These are phyloP conservation scores for Eucalyptus curtisii DNA, from an alignment of 345 rosid genomes.

Conservation along the genomic window DNA sequence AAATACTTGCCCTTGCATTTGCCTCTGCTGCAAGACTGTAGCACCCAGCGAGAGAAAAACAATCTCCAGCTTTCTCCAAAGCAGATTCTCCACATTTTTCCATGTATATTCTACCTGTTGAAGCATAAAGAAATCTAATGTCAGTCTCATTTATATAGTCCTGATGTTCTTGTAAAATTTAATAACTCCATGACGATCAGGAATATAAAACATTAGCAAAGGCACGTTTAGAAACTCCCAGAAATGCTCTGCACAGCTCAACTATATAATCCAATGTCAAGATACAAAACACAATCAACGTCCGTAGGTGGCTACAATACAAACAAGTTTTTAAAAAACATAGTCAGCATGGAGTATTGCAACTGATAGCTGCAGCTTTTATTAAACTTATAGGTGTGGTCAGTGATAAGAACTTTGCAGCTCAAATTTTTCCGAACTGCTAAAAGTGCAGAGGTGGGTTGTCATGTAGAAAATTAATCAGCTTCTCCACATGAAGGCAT, in stretches of 20 bases:
- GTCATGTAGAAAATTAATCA: neutral
- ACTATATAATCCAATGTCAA: neutral
- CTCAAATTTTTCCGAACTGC: neutral
- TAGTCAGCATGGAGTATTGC: neutral
- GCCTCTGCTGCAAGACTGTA: neutral
- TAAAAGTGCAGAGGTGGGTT: neutral
- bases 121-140: neutral
- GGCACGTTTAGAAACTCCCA: neutral
- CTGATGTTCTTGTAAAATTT: neutral
- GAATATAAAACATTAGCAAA: neutral
- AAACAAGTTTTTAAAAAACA: neutral
- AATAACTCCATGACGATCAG: no score
- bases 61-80: neutral
- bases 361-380: neutral
- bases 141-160: neutral
- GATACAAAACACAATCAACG: neutral
- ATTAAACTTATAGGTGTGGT: neutral
- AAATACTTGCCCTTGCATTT: neutral
- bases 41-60: neutral
- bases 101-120: constrained; percentile 21
- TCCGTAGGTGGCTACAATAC: neutral
- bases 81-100: neutral
- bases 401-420: neutral
- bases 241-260: neutral
- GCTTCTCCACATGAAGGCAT: neutral